Evolutionary conservation across 2,329 filamentous ascomycete genomes (phyloP), one percentile per base, ranked within the genome.

Genomic region (Aureobasidium zeae): DNA sequence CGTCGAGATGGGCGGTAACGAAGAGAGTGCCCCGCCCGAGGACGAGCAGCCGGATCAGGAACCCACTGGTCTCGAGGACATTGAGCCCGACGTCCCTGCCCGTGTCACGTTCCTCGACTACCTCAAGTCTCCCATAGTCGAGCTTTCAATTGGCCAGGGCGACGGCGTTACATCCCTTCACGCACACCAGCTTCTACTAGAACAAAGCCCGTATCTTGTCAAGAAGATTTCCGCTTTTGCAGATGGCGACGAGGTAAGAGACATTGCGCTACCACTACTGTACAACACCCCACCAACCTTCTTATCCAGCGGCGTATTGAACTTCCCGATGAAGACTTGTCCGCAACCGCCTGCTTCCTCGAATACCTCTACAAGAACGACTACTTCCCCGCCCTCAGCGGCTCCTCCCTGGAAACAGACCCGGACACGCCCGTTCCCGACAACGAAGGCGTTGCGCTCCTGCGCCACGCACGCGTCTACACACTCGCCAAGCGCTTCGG

Each of bases 391-490:
- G 65, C 68, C 43, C 63, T 72, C 15, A 73, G 73, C 53, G 76
- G 79, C 55, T 63, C 73, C 12, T 66, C 72, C 20, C 76, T 93
- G 33, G 85, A 93, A 58, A 61, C 70, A 44, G 82, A 89, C 58
- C 74, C 81, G 0, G 64, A 72, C 6, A 61, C 77, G 10, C 82
- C 83, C 3, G 60, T 66, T 1, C 70, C 85, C 45, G 87, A 94
- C 64, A 73, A 85, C 59, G 76, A 76, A n/a, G 87, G 87, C 52
- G 74, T 81, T 11, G 83, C 89, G 58, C 79, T 95, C 13, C 77
- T 95, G 49, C 86, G 84, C 57, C 88, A 95, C 61, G 88, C 88
- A 16, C 82, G 83, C 51, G 76, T 94, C 51, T 94, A 94, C 69
- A 94, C 86, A 0, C 72, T 95, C 17, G 87, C 86, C 17, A 82